A percentile compares a stretch with the other conserved stretches of the same genome.
These are phyloP conservation scores for Pseudogymnoascus destructans DNA, from an alignment of 2,329 filamentous ascomycete species.

Conservation along the genomic window DNA sequence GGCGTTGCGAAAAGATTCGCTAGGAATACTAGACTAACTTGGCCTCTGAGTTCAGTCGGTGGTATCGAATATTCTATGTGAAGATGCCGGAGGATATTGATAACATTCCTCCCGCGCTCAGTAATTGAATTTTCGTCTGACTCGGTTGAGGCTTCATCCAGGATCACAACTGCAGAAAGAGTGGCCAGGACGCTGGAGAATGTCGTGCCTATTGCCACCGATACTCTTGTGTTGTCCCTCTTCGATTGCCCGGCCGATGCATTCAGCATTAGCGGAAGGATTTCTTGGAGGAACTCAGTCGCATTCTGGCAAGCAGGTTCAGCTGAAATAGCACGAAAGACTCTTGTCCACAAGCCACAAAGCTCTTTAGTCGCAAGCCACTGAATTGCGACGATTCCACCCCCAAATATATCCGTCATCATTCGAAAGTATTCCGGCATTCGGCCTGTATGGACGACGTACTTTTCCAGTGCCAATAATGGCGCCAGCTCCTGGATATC, in stretches of 20 bases:
- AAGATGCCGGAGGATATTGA: conserved; percentile 6
- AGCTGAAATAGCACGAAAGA: conserved; percentile 28
- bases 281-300: conserved; percentile 9
- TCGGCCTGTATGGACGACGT: conserved; percentile 24
- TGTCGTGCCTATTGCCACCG: conserved; percentile 25
- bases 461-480: conserved; percentile 27
- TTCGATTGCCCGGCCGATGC: not conserved
- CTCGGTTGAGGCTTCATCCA: conserved; percentile 11
- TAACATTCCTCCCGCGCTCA: not conserved
- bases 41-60: not conserved
- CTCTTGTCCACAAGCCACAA: conserved; percentile 30
- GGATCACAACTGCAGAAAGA: conserved; percentile 28
- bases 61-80: conserved; percentile 6
- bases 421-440: conserved; percentile 28
- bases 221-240: not conserved
- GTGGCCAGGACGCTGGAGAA: conserved; percentile 32
- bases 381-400: conserved; percentile 27
- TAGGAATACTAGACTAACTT: conserved; percentile 2
- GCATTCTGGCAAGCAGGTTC: conserved; percentile 16
- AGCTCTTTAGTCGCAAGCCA: conserved; percentile 35
- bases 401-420: conserved; percentile 28
- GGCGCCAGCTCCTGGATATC: conserved; percentile 23
- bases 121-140: not conserved
- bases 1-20: conserved; percentile 1
- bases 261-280: conserved; percentile 8